A percentile compares a stretch with the other conserved stretches of the same genome.
phyloP scores from a whole-genome alignment of 75 land plant species.

The Gnetum montanum region DNA sequence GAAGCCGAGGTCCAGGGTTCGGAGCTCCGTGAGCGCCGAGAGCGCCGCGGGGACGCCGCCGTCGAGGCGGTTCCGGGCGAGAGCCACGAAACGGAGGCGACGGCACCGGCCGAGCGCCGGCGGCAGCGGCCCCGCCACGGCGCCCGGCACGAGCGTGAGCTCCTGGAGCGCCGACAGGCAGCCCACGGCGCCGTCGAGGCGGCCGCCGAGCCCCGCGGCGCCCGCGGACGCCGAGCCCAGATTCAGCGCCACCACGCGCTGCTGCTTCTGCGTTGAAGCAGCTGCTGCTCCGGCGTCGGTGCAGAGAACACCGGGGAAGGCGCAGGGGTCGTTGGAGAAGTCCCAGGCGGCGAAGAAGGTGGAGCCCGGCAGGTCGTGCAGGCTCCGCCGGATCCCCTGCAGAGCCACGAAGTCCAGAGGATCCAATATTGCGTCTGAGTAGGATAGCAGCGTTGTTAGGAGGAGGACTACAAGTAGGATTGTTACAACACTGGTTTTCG shows the following conservation, averaged over 20 bases:
- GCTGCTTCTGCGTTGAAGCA: too few relatives aligned
- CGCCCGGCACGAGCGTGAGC: slow-evolving; percentile 46
- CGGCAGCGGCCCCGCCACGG: slow-evolving; percentile 37
- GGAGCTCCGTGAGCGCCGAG: slow-evolving; percentile 19
- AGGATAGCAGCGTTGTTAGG: not conserved
- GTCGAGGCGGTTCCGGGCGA: slow-evolving; percentile 40
- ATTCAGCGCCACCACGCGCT: slow-evolving; percentile 35
- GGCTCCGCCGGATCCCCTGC: slow-evolving; percentile 31
- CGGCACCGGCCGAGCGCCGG: slow-evolving; percentile 13
- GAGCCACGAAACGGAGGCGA: slow-evolving; percentile 38
- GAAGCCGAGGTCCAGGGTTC: slow-evolving; percentile 50
- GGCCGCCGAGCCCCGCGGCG: slow-evolving; percentile 46
- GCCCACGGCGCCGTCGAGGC: slow-evolving; percentile 36
- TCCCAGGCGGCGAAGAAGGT: slow-evolving; percentile 48
- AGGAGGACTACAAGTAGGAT: not conserved
- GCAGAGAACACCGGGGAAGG: slow-evolving; percentile 49
- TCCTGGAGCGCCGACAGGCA: slow-evolving; percentile 28
- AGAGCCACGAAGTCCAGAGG: slow-evolving; percentile 52
- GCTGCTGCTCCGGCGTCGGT: slow-evolving; percentile 5
- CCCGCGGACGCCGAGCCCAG: slow-evolving; percentile 62
- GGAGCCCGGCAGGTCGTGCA: slow-evolving; percentile 44
- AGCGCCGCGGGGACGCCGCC: slow-evolving; percentile 31
- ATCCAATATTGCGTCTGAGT: slow-evolving; percentile 20
- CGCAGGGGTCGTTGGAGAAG: slow-evolving; percentile 57
- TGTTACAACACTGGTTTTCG: not conserved